These are phyloP conservation scores for Senecio squalidus DNA, from an alignment of 140 eudicot genomes.

Conservation along the genomic window DNA sequence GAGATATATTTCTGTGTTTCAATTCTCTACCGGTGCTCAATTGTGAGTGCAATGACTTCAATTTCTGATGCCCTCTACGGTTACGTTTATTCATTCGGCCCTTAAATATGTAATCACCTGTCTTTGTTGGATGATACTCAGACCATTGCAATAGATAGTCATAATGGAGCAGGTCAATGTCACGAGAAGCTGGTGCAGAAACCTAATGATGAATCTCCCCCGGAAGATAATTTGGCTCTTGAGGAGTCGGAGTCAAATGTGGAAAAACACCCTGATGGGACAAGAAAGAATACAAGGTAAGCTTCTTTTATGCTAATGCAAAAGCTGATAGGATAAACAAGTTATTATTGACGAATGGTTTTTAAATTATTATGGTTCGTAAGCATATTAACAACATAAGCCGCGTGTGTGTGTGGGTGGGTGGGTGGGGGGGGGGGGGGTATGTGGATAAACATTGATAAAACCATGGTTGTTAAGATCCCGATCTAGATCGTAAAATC, in stretches of 20 bases:
- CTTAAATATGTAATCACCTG: background rate
- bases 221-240: conserved; percentile 4
- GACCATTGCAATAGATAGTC: background rate
- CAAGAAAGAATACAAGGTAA: conserved; percentile 2
- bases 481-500: no score
- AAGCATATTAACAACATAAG: background rate
- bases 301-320: background rate
- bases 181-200: conserved; percentile 17
- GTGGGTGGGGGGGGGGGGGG: no score
- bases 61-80: background rate
- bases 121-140: conserved; percentile 22
- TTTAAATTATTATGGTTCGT: background rate
- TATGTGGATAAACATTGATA: no score
- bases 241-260: conserved; percentile 19
- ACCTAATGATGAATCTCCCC: conserved; percentile 9
- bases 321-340: conserved; percentile 1
- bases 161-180: conserved; percentile 3
- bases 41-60: background rate
- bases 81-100: background rate
- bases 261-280: conserved; percentile 16
- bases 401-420: no score
- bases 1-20: background rate
- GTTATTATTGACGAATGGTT: background rate
- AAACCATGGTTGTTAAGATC: no score
- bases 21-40: background rate